phyloP scores from a whole-genome alignment of 345 rosid genomes.

The Lepidium africanum region DNA sequence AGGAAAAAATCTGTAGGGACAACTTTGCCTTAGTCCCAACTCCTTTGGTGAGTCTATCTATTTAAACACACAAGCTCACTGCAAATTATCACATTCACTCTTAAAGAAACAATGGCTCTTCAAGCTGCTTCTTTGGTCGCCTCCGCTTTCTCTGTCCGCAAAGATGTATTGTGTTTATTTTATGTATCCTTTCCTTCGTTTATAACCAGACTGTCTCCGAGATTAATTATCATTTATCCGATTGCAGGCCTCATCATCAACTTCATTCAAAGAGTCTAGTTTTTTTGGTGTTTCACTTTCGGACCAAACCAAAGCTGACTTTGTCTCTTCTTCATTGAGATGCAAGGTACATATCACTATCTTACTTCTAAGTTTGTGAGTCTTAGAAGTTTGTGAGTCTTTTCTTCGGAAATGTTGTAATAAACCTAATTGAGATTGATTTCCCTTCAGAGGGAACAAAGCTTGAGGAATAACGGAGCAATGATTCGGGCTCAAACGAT shows the following conservation, averaged over 20 bases:
- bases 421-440: background rate
- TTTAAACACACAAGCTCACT: slow-evolving; percentile 12
- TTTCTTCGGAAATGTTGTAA: background rate
- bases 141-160: slow-evolving; percentile 48
- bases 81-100: slow-evolving; percentile 5
- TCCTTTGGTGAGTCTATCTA: slow-evolving; percentile 9
- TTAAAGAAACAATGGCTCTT: slow-evolving; percentile 45
- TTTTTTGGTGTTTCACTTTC: slow-evolving; percentile 69
- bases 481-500: slow-evolving; percentile 51
- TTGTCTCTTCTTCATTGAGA: slow-evolving; percentile 45
- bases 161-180: slow-evolving; percentile 40
- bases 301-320: slow-evolving; percentile 48
- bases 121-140: slow-evolving; percentile 64
- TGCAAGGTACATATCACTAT: slow-evolving; percentile 42
- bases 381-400: no score
- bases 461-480: slow-evolving; percentile 32
- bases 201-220: background rate
- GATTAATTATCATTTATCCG: background rate
- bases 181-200: background rate
- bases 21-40: background rate
- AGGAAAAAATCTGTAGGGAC: slow-evolving; percentile 1
- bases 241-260: slow-evolving; percentile 42
- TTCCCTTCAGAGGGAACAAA: slow-evolving; percentile 39
- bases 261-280: slow-evolving; percentile 56
- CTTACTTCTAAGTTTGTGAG: background rate